Conservation (phyloP, 1,284 basidiomycete genomes). For the Sanghuangporus sanghuang region DNA sequence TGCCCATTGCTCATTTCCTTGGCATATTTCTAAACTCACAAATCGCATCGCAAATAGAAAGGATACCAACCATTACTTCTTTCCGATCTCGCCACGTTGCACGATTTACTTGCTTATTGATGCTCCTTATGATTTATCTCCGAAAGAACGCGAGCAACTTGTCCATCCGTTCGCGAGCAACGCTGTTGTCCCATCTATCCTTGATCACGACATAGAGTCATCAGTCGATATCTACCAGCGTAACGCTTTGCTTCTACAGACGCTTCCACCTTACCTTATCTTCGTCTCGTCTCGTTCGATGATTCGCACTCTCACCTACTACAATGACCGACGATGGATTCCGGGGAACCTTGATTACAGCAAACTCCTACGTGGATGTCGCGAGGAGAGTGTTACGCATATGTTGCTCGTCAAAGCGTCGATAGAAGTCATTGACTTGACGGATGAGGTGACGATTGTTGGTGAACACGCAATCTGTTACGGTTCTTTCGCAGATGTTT, state of each 20-base stretch:
- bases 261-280: slow-evolving; percentile 39
- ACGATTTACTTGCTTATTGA: slow-evolving; percentile 43
- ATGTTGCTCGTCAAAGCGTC: slow-evolving; percentile 45
- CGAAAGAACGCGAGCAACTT: background rate
- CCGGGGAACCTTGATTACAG: slow-evolving; percentile 36
- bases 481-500: slow-evolving; percentile 55
- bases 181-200: background rate
- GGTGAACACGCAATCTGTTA: slow-evolving; percentile 38
- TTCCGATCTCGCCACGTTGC: slow-evolving; percentile 46
- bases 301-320: slow-evolving; percentile 32
- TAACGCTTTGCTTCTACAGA: slow-evolving; percentile 50
- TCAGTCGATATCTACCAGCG: slow-evolving; percentile 47
- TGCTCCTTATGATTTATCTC: slow-evolving; percentile 1
- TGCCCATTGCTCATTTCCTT: background rate
- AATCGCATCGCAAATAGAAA: background rate
- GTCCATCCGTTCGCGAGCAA: background rate
- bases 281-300: slow-evolving; percentile 48
- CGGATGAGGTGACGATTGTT: slow-evolving; percentile 41
- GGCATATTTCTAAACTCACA: background rate
- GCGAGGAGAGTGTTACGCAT: slow-evolving; percentile 50
- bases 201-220: slow-evolving; percentile 45
- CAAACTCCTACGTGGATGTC: slow-evolving; percentile 46
- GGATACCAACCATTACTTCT: slow-evolving; percentile 42
- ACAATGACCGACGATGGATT: slow-evolving; percentile 32
- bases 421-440: slow-evolving; percentile 45